Base-by-base conservation (phyloP, 75 land plant species). In the Picea glauca region DNA sequence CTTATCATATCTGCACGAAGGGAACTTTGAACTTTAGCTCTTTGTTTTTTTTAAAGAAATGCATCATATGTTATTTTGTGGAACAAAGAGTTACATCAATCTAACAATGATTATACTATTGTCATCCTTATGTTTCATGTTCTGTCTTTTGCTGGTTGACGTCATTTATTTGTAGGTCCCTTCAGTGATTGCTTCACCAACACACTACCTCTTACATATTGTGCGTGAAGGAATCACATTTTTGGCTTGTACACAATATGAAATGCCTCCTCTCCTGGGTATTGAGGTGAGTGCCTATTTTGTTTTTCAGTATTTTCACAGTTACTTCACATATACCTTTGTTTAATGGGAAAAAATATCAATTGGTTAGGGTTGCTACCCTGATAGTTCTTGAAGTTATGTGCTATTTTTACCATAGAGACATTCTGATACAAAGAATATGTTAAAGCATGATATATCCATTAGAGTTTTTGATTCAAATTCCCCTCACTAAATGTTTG, bases 261-360 rank as follows among this genome's bases (percentile, higher is more conserved):
- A 97, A 78, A 94, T 94, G 95, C 96, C 95, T 33, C 99, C 99
- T 65, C 82, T 97, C 77, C 90, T 97, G 86, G 98, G 84, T 23
- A 89, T 97, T 80, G 99, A 97, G 95, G 99, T 96, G 63, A 67
- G 72, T 66, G 23, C 26, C 35, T 46, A 9, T 46, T 20, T 3
- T 40, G 9, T 20, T 20, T 8, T 7, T 35, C 17, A 31, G 3
- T 18, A 18, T 21, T 63, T 63, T 31, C 14, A 63, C 4, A 4
- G 13, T 12, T 63, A 63, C 20, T 62, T 30, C 21, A 62, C 31
- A 63, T 63, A 30, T 2, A 2, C 35, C 33, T 32, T 14, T 35
- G 12, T 65, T 17, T 20, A 66, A 50, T 9, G 56, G 56, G 56
- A 11, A 50, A 1, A 50, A 8, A 50, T 9, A 50, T 50, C 2